These are phyloP conservation scores for Hortiboletus campestris DNA, from an alignment of 768 basidiomycete genomes.

Conservation along the genomic window DNA sequence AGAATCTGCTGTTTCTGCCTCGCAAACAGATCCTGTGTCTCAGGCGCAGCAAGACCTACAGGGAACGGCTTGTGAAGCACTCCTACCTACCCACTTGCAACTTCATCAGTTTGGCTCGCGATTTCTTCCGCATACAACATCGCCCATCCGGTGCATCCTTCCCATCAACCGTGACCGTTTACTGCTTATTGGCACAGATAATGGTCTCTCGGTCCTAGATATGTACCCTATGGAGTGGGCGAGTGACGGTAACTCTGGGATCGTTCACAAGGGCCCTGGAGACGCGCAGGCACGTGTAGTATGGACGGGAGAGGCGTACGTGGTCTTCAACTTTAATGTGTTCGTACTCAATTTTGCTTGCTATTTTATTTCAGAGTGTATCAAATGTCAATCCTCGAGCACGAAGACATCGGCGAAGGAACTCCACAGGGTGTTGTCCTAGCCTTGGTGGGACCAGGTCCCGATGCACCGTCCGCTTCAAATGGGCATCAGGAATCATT, in stretches of 20 bases:
- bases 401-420: constrained; percentile 53
- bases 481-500: constrained; percentile 53
- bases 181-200: constrained; percentile 76
- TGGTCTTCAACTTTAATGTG: neutral
- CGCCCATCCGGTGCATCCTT: constrained; percentile 72
- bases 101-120: constrained; percentile 81
- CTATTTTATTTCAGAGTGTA: constrained; percentile 49
- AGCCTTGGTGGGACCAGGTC: constrained; percentile 66
- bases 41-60: constrained; percentile 34
- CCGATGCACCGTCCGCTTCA: constrained; percentile 39
- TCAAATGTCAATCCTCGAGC: constrained; percentile 75
- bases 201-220: constrained; percentile 78
- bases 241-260: constrained; percentile 40
- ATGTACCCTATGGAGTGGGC: constrained; percentile 75
- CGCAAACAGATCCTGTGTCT: constrained; percentile 27
- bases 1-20: constrained; percentile 11
- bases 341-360: neutral
- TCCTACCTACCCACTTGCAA: constrained; percentile 63
- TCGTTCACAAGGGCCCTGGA: constrained; percentile 56
- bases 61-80: constrained; percentile 44
- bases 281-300: constrained; percentile 67
- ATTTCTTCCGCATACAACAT: constrained; percentile 77
- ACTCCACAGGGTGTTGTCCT: constrained; percentile 74
- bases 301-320: constrained; percentile 79
- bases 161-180: constrained; percentile 64